phyloP scores from a whole-genome alignment of 192 early-diverging fungal genomes.

The Entomortierella beljakovae region DNA sequence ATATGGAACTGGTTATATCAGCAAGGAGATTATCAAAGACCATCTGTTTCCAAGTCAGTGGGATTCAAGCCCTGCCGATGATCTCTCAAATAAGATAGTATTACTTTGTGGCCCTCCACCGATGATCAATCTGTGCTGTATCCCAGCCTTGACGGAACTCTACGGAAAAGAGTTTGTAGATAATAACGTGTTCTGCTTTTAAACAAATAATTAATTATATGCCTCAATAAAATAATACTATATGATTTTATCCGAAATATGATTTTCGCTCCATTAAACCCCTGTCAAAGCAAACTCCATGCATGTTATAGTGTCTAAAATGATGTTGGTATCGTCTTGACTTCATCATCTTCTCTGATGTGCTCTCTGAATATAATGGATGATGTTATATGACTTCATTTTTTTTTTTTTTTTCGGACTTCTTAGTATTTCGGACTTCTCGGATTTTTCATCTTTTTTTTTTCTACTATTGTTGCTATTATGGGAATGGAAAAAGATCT shows the following conservation, averaged over 20 bases:
- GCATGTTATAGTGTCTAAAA: too few relatives aligned
- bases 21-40: slow-evolving; percentile 38
- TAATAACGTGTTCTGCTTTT: slow-evolving; percentile 46
- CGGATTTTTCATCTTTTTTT: too few relatives aligned
- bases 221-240: slow-evolving; percentile 1
- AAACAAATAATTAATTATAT: background rate
- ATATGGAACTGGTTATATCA: slow-evolving; percentile 44
- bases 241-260: background rate
- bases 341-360: too few relatives aligned
- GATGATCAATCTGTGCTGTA: slow-evolving; percentile 56
- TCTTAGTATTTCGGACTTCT: too few relatives aligned
- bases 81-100: slow-evolving; percentile 31
- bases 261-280: too few relatives aligned
- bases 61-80: slow-evolving; percentile 5
- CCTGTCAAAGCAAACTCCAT: too few relatives aligned
- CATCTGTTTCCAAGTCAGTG: slow-evolving; percentile 27
- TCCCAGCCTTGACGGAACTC: slow-evolving; percentile 46
- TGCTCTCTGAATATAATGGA: too few relatives aligned
- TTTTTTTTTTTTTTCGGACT: too few relatives aligned
- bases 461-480: too few relatives aligned
- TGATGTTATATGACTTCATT: too few relatives aligned
- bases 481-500: too few relatives aligned
- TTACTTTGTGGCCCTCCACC: slow-evolving; percentile 57
- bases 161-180: slow-evolving; percentile 36
- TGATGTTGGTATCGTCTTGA: too few relatives aligned